Percentiles rank a stretch among this genome's conserved stretches.
phyloP scores from a whole-genome alignment of 2,329 filamentous ascomycete genomes.

The Paecilomyces dactylethromorphus region DNA sequence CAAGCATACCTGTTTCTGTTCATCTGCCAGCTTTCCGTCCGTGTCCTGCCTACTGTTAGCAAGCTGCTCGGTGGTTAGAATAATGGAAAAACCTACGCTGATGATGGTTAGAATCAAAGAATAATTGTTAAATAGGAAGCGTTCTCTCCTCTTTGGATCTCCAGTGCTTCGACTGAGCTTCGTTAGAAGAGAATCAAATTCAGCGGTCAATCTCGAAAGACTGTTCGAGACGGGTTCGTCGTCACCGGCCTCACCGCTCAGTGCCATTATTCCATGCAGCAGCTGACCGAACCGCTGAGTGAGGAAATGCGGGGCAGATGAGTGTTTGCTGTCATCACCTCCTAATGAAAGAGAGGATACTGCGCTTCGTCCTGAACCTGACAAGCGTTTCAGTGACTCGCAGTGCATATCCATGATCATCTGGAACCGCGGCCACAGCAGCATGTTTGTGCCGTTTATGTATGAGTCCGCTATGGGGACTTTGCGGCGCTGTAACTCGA shows the following conservation, averaged over 20 bases:
- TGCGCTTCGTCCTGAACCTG: constrained; percentile 40
- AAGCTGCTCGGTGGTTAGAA: neutral
- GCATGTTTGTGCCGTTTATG: constrained; percentile 91
- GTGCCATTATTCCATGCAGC: constrained; percentile 70
- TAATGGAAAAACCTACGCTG: constrained; percentile 43
- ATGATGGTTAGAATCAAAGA: constrained; percentile 91
- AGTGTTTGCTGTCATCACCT: constrained; percentile 35
- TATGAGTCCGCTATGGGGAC: constrained; percentile 85
- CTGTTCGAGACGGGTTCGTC: constrained; percentile 87
- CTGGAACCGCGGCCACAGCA: constrained; percentile 93
- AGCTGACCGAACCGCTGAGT: constrained; percentile 96
- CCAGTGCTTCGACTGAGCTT: constrained; percentile 69
- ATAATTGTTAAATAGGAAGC: constrained; percentile 95
- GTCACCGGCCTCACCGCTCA: constrained; percentile 87
- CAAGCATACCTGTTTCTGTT: constrained; percentile 55
- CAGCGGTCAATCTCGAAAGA: constrained; percentile 66
- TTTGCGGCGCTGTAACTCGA: constrained; percentile 85
- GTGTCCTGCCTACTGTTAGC: constrained; percentile 31
- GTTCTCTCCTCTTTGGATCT: constrained; percentile 72
- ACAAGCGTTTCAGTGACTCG: constrained; percentile 66
- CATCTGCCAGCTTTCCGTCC: constrained; percentile 48
- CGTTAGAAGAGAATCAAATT: constrained; percentile 76
- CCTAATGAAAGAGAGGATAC: constrained; percentile 49
- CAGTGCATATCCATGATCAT: constrained; percentile 89
- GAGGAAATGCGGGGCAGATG: constrained; percentile 72